Evolutionary conservation across 148 eudicot species (phyloP).

Genomic region (Selenicereus undatus): DNA sequence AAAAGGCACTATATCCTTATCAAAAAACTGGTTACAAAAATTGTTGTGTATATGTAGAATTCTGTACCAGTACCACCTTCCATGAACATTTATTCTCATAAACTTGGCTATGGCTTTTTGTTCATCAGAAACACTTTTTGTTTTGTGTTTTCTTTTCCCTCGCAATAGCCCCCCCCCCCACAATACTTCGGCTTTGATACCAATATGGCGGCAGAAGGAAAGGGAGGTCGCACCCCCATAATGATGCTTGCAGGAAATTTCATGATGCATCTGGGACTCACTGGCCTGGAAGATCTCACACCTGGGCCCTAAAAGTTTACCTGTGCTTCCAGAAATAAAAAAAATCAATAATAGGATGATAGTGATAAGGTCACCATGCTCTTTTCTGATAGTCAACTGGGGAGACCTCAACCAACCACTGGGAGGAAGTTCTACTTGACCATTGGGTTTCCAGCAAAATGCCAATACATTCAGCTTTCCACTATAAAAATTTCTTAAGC

Average conservation of each 20-base stretch:
- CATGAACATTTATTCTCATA: not conserved
- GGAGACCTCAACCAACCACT: slow-evolving; percentile 3
- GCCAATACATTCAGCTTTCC: not conserved
- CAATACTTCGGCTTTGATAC: not conserved
- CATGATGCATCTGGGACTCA: not conserved
- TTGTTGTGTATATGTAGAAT: not conserved
- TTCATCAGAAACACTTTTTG: not conserved
- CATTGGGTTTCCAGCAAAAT: not conserved
- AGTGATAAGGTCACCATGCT: not conserved
- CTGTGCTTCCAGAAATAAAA: not conserved
- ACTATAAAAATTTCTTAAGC: not conserved
- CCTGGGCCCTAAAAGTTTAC: not conserved
- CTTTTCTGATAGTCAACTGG: not conserved
- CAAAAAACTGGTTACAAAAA: not conserved
- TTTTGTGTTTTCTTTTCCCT: not conserved
- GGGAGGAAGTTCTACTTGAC: not conserved
- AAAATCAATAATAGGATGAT: not conserved
- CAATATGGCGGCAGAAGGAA: not conserved
- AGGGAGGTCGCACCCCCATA: not conserved
- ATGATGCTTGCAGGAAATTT: not conserved
- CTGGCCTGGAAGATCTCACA: not conserved
- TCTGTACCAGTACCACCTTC: not conserved
- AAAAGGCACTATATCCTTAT: not conserved
- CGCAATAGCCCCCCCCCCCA: not conserved
- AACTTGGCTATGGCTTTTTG: not conserved